Percentiles rank a stretch among this genome's conserved stretches.
phyloP scores from a whole-genome alignment of 2,329 filamentous ascomycete genomes.

The Knufia fluminis region DNA sequence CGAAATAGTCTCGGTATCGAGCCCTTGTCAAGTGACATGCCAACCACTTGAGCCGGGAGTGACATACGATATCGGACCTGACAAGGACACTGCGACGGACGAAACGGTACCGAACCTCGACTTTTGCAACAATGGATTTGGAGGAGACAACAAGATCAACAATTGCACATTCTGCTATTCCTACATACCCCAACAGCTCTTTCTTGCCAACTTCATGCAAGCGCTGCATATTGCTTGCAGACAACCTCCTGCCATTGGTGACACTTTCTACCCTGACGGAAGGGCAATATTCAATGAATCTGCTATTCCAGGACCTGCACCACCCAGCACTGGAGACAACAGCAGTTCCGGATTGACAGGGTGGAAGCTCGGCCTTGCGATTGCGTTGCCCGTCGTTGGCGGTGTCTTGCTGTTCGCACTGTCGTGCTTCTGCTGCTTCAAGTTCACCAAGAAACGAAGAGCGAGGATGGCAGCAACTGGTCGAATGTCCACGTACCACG shows the following conservation, averaged over 20 bases:
- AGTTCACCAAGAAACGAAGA: constrained; percentile 35
- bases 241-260: constrained; percentile 29
- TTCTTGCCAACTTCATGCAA: constrained; percentile 38
- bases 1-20: constrained; percentile 30
- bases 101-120: constrained; percentile 25
- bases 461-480: constrained; percentile 26
- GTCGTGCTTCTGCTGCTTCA: constrained; percentile 32
- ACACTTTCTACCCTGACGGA: constrained; percentile 32
- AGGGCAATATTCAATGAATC: constrained; percentile 34
- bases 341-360: constrained; percentile 19
- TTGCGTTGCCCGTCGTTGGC: constrained; percentile 35
- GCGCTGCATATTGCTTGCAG: constrained; percentile 38
- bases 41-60: constrained; percentile 24
- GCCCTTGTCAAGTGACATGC: constrained; percentile 37
- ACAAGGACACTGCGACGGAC: constrained; percentile 24
- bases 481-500: constrained; percentile 21
- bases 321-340: constrained; percentile 18
- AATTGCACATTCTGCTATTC: constrained; percentile 37
- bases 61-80: constrained; percentile 26
- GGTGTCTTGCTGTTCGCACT: constrained; percentile 31
- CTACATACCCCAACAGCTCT: constrained; percentile 31
- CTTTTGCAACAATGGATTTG: constrained; percentile 31
- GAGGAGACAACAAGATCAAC: constrained; percentile 34
- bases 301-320: constrained; percentile 28
- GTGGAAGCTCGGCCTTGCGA: constrained; percentile 31